phyloP scores from a whole-genome alignment of 257 asterid species.

The Nicotiana attenuata region DNA sequence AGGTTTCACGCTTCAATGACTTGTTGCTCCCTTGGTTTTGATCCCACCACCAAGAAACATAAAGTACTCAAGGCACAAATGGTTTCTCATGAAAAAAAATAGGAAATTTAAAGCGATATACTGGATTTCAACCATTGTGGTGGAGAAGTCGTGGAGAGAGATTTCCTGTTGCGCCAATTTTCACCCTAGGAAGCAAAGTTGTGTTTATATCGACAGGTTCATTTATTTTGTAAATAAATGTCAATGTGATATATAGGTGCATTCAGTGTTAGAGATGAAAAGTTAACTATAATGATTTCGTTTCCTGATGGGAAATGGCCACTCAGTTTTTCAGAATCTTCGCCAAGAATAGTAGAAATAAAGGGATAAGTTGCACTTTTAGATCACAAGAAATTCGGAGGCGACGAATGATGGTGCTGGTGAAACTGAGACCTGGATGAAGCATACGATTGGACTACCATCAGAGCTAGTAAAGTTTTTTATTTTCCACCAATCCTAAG shows the following conservation, averaged over 20 bases:
- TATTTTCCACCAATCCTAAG: too few species aligned
- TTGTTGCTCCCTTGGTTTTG: not conserved
- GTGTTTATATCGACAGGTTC: not conserved
- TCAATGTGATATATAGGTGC: not conserved
- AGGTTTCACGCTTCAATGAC: not conserved
- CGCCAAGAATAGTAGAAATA: not conserved
- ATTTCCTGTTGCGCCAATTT: not conserved
- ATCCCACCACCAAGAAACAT: not conserved
- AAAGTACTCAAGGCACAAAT: not conserved
- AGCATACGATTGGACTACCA: too few species aligned
- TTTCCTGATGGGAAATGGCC: not conserved
- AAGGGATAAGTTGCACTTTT: slow-evolving; percentile 2
- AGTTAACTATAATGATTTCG: not conserved
- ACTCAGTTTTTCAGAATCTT: not conserved
- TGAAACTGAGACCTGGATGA: too few species aligned
- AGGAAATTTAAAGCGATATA: not conserved
- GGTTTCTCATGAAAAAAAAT: too few species aligned
- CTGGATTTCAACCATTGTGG: not conserved
- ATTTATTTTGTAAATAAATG: not conserved
- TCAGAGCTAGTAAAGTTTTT: too few species aligned
- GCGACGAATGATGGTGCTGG: too few species aligned
- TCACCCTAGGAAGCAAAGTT: not conserved
- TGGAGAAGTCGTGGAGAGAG: not conserved
- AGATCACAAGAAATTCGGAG: too few species aligned
- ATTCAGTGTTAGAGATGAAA: not conserved